Evolutionary conservation across 164 flowering plant genomes (phyloP).

Genomic region (grape (Vitis vinifera)): DNA sequence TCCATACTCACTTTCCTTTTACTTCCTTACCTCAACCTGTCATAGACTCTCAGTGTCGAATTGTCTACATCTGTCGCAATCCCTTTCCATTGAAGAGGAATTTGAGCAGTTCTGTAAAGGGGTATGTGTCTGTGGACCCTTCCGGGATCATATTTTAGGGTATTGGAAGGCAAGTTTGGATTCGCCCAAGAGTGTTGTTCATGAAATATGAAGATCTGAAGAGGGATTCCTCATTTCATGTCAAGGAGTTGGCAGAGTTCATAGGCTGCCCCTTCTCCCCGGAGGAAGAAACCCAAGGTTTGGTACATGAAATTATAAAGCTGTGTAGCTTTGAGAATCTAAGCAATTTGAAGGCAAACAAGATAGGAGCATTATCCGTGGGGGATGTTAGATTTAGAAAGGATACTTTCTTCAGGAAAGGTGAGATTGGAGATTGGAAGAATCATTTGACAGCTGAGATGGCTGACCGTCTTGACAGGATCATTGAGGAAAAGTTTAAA

Average conservation of each 20-base stretch:
- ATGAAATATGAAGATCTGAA: neutral
- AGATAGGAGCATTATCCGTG: neutral
- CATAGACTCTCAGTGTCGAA: too few relatives aligned
- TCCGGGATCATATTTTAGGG: constrained; percentile 4
- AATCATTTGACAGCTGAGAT: constrained; percentile 7
- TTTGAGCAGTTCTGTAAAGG: constrained; percentile 1
- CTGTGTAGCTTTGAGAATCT: constrained; percentile 2
- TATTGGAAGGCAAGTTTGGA: constrained; percentile 1
- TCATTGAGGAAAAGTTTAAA: too few relatives aligned
- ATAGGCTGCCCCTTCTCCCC: neutral
- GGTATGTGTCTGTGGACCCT: neutral
- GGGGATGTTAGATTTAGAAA: neutral
- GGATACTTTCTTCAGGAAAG: constrained; percentile 4
- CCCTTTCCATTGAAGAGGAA: neutral
- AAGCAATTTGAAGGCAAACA: neutral
- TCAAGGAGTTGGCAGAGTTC: neutral
- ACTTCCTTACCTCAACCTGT: too few relatives aligned
- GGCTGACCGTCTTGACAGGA: neutral
- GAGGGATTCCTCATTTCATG: neutral
- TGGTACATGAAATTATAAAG: neutral
- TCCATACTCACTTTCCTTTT: neutral
- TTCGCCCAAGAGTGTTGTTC: neutral
- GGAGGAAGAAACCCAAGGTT: neutral
- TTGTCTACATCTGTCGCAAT: too few relatives aligned
- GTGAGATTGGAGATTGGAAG: constrained; percentile 13